Conservation (phyloP, 164 flowering plant species). For the Chloranthus sessilifolius region DNA sequence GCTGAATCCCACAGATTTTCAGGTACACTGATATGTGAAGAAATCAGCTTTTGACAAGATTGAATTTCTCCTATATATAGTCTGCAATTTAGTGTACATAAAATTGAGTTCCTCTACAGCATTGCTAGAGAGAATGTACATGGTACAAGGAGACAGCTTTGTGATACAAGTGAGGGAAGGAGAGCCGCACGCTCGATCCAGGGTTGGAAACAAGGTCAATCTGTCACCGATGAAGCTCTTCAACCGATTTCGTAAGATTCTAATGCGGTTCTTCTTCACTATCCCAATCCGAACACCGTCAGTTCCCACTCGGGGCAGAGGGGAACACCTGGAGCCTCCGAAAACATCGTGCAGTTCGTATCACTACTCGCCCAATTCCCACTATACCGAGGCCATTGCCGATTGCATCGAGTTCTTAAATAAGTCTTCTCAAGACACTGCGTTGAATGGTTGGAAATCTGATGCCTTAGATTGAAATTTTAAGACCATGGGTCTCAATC, state of each 20-base stretch:
- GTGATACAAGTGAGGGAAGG: conserved; percentile 29
- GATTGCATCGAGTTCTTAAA: conserved; percentile 59
- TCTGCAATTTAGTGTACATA: no score
- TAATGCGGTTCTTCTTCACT: conserved; percentile 52
- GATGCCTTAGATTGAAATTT: conserved; percentile 20
- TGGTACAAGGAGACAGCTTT: conserved; percentile 33
- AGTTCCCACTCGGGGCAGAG: conserved; percentile 10
- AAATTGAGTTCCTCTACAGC: conserved; percentile 42
- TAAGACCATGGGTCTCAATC: not conserved
- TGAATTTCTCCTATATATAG: no score
- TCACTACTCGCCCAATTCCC: conserved; percentile 35
- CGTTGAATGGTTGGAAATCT: no score
- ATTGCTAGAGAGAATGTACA: conserved; percentile 24
- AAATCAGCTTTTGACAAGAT: no score
- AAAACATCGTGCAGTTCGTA: conserved; percentile 48
- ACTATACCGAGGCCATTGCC: conserved; percentile 44
- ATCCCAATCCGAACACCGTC: conserved; percentile 20
- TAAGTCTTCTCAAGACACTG: conserved; percentile 32
- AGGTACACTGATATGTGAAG: no score
- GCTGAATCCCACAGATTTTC: no score
- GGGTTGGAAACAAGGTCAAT: conserved; percentile 15
- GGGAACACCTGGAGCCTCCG: conserved; percentile 52
- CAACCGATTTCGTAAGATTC: conserved; percentile 52
- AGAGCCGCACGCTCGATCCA: not conserved
- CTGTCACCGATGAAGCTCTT: conserved; percentile 64